Conservation (phyloP, 177 flowering plant genomes). For the Vitis hybrid region DNA sequence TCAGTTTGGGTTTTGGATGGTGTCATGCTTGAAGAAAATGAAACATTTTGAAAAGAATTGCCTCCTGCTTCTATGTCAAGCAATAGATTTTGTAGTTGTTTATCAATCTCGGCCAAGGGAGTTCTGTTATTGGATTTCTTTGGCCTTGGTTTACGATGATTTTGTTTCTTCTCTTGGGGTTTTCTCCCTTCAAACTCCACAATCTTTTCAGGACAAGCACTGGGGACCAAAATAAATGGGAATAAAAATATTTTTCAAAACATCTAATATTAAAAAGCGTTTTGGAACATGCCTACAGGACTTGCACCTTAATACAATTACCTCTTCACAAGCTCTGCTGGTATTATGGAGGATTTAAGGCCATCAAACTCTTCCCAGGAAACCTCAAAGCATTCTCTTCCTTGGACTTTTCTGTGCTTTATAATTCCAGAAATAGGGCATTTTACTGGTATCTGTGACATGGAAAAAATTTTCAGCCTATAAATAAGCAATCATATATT, state of each 20-base stretch:
- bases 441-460: constrained; percentile 65
- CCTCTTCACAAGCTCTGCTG: constrained; percentile 75
- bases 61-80: constrained; percentile 38
- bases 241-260: neutral
- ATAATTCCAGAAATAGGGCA: constrained; percentile 73
- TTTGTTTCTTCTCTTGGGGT: constrained; percentile 51
- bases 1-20: neutral
- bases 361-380: constrained; percentile 69
- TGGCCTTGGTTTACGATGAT: constrained; percentile 39
- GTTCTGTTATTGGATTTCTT: constrained; percentile 38
- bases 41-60: constrained; percentile 1
- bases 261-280: neutral
- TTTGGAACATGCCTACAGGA: too few relatives aligned
- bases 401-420: constrained; percentile 66
- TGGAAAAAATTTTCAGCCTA: neutral
- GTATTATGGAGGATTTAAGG: constrained; percentile 60
- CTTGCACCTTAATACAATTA: constrained; percentile 10
- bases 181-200: constrained; percentile 56
- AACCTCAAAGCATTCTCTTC: constrained; percentile 80
- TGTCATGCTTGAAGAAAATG: neutral
- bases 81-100: constrained; percentile 47
- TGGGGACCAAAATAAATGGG: constrained; percentile 19
- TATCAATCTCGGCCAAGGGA: constrained; percentile 42
- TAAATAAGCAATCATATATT: neutral
- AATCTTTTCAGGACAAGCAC: constrained; percentile 94